Conservation (phyloP, 768 basidiomycete genomes). For the Psilocybe cubensis region DNA sequence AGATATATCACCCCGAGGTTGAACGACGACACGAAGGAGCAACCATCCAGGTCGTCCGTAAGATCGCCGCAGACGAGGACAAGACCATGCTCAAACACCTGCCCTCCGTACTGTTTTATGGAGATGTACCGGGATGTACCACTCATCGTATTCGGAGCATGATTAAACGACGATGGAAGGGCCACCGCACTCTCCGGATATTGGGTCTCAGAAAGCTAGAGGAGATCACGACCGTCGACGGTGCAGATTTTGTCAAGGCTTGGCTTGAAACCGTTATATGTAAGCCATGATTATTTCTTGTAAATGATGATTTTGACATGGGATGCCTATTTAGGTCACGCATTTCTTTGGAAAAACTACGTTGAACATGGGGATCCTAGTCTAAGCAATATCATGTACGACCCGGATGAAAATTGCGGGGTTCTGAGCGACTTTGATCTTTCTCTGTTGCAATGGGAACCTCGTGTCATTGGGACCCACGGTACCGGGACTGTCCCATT, state of each 20-base stretch:
- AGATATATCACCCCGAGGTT: conserved; percentile 10
- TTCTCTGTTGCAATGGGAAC: background rate
- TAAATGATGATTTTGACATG: background rate
- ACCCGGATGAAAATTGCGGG: background rate
- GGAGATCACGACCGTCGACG: background rate
- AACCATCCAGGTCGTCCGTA: background rate
- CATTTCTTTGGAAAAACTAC: background rate
- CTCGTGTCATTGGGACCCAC: background rate
- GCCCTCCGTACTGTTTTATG: conserved; percentile 4
- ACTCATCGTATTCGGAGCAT: conserved; percentile 13
- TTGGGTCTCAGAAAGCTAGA: background rate
- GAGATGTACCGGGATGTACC: background rate
- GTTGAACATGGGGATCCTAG: conserved; percentile 5
- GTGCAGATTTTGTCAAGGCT: conserved; percentile 1
- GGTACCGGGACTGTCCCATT: conserved; percentile 4
- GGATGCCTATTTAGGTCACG: background rate
- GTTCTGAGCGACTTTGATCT: conserved; percentile 2
- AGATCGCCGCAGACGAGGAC: background rate
- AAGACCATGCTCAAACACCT: conserved; percentile 7
- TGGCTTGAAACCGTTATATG: conserved; percentile 5
- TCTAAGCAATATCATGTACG: conserved; percentile 5
- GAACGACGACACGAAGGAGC: conserved; percentile 9
- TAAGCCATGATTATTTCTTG: background rate
- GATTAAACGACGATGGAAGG: background rate
- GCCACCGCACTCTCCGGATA: background rate